Evolutionary conservation across 2,329 filamentous ascomycete genomes (phyloP).

Genomic region (Beauveria varroae): DNA sequence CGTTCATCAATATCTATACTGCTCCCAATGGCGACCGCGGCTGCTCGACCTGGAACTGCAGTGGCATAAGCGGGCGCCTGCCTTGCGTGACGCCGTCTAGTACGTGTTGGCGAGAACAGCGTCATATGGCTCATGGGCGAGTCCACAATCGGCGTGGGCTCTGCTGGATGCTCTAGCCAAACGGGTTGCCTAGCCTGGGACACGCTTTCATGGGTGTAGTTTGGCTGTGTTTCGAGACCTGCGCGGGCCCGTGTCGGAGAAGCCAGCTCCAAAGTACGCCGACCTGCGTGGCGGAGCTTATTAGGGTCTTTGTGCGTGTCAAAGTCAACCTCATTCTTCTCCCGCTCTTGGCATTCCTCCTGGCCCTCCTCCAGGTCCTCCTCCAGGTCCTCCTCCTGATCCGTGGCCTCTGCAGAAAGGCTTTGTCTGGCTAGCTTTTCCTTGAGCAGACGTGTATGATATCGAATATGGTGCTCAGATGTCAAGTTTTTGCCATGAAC

Average conservation of each 20-base stretch:
- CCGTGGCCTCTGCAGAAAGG: background rate
- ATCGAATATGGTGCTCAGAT: conserved; percentile 7
- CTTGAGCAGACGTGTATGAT: conserved; percentile 3
- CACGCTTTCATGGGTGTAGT: background rate
- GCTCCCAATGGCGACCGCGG: background rate
- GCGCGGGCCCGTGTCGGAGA: background rate
- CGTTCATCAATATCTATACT: background rate
- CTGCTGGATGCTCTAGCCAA: background rate
- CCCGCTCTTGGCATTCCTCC: background rate
- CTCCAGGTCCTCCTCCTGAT: background rate
- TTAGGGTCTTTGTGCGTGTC: background rate
- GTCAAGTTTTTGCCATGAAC: conserved; percentile 1
- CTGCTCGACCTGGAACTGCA: background rate
- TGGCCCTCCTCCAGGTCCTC: background rate
- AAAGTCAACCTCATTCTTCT: accelerated
- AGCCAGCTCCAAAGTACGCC: background rate
- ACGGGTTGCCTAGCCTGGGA: background rate
- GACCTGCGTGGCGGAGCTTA: background rate
- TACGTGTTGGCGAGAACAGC: background rate
- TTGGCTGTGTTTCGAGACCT: background rate
- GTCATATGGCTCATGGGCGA: conserved; percentile 8
- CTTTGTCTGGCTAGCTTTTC: background rate
- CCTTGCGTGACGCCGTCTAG: background rate
- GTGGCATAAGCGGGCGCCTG: background rate
- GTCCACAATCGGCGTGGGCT: conserved; percentile 2